phyloP scores from a whole-genome alignment of 2,329 filamentous ascomycete species.

The Myriangium duriaei region DNA sequence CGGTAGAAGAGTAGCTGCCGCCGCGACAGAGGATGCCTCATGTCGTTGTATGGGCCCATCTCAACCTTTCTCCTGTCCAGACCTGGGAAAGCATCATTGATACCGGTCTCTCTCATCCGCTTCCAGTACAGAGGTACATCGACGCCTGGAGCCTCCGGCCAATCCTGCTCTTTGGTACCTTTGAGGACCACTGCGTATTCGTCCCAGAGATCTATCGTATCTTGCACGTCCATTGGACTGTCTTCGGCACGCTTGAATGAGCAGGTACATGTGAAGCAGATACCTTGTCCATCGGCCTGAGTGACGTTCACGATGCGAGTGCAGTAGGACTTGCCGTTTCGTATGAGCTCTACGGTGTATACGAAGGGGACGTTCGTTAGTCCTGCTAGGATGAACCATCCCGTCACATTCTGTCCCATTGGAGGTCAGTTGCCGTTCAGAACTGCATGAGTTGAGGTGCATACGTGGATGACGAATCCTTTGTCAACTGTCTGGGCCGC shows the following conservation, averaged over 20 bases:
- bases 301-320: constrained; percentile 40
- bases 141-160: constrained; percentile 24
- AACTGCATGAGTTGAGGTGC: constrained; percentile 11
- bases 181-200: constrained; percentile 23
- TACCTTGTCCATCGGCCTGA: constrained; percentile 31
- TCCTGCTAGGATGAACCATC: constrained; percentile 40
- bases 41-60: constrained; percentile 37
- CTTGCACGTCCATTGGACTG: constrained; percentile 23
- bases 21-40: constrained; percentile 24
- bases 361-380: constrained; percentile 36
- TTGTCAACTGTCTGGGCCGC: constrained; percentile 40
- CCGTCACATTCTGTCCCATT: constrained; percentile 36
- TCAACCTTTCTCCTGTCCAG: constrained; percentile 40
- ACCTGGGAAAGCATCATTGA: constrained; percentile 30
- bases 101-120: constrained; percentile 21
- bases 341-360: constrained; percentile 38
- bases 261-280: constrained; percentile 40
- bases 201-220: constrained; percentile 23
- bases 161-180: constrained; percentile 21
- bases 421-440: constrained; percentile 10
- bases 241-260: constrained; percentile 39
- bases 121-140: constrained; percentile 25
- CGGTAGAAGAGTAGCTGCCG: constrained; percentile 35
- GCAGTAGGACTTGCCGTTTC: constrained; percentile 41
- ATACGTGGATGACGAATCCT: constrained; percentile 41